phyloP scores from a whole-genome alignment of 1,284 basidiomycete genomes.

The Tilletia setariae region DNA sequence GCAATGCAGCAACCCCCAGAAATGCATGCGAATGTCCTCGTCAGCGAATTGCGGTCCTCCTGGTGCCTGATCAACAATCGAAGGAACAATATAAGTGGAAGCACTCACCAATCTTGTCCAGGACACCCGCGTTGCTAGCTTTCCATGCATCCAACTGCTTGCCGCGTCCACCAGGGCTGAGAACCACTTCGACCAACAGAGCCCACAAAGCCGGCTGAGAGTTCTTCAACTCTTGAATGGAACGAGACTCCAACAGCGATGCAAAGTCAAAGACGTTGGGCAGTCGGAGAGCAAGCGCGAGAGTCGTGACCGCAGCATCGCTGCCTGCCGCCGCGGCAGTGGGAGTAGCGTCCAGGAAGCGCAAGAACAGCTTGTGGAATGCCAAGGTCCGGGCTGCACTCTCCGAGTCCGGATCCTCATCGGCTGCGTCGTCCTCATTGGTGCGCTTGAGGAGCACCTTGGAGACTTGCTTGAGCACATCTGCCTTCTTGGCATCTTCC shows the following conservation, averaged over 20 bases:
- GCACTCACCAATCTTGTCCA: conserved; percentile 29
- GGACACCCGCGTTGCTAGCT: conserved; percentile 11
- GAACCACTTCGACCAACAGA: conserved; percentile 33
- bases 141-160: conserved; percentile 36
- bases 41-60: too few species aligned
- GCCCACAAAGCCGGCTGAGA: conserved; percentile 9
- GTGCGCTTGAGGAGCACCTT: conserved; percentile 28
- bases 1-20: background rate
- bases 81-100: too few species aligned
- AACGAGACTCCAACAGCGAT: conserved; percentile 38
- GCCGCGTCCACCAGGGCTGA: conserved; percentile 42
- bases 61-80: too few species aligned
- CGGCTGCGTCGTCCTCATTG: conserved; percentile 15
- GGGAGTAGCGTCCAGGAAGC: conserved; percentile 34
- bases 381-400: conserved; percentile 27
- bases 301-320: conserved; percentile 32
- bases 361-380: conserved; percentile 43
- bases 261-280: conserved; percentile 51
- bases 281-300: conserved; percentile 44
- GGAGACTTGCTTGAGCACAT: conserved; percentile 37
- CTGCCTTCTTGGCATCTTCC: conserved; percentile 31
- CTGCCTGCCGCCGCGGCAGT: conserved; percentile 21
- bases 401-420: conserved; percentile 37
- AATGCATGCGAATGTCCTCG: too few species aligned
- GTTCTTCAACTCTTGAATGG: conserved; percentile 34